Percentiles rank a stretch among this genome's conserved stretches.
Conservation (phyloP, 495 filamentous ascomycete species). For the Xylaria acuta region DNA sequence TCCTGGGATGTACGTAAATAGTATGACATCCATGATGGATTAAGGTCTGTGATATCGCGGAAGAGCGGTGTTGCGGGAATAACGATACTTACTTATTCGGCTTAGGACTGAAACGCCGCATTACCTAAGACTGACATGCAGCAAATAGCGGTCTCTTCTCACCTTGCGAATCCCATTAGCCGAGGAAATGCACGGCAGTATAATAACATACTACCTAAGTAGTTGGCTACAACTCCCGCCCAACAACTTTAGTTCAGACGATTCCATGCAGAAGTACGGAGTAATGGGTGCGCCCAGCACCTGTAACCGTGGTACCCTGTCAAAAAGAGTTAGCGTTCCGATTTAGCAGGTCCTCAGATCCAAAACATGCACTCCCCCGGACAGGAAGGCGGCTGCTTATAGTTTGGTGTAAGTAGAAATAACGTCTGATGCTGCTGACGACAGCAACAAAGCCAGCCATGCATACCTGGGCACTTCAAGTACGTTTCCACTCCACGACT, state of each 20-base stretch:
- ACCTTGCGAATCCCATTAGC: neutral
- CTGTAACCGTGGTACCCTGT: neutral
- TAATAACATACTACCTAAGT: too few relatives aligned
- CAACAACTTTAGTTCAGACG: neutral
- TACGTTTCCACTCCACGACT: neutral
- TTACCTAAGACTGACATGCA: slow-evolving; percentile 7
- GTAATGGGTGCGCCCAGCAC: neutral
- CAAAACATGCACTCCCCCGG: neutral
- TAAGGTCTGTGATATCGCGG: neutral
- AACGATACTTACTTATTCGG: neutral
- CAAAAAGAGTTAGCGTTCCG: neutral
- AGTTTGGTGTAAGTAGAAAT: neutral
- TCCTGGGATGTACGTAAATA: neutral
- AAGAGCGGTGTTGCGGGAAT: neutral
- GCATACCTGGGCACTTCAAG: neutral
- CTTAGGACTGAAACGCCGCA: neutral
- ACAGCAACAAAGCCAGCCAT: slow-evolving; percentile 4
- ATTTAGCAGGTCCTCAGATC: neutral
- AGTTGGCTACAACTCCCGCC: neutral
- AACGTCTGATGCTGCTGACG: slow-evolving; percentile 19
- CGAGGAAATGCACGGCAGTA: neutral
- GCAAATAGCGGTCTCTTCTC: too few relatives aligned
- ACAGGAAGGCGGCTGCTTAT: slow-evolving; percentile 18
- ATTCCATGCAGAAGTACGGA: neutral
- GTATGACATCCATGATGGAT: too few relatives aligned